Base-by-base conservation (phyloP, 148 eudicot species). In the Silene latifolia region DNA sequence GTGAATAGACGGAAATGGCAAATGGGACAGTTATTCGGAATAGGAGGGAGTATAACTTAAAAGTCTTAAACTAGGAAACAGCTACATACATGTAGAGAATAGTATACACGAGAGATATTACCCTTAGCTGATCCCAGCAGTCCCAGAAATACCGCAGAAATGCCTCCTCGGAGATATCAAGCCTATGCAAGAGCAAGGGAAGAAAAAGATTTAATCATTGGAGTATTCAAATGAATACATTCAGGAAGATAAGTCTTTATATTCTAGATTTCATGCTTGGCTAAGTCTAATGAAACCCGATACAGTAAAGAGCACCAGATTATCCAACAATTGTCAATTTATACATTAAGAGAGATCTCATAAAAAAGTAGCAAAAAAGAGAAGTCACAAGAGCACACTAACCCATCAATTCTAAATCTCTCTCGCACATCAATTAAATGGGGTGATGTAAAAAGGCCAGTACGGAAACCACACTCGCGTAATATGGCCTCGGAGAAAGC, bases 381-480 rank as follows among this genome's bases (percentile, higher is more conserved):
- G 24, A 46, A 64, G 75, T 47, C 27, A 42, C 39, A 53, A 42
- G 51, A 58, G 59, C 74, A 81, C 44, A 85, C 96, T 85, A 15
- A 93, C 98, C 98, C 98, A 80, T 93, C 85, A 13, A 93, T 77
- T 69, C 98, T 93, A 81, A 90, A 93, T 87, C 98, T 86, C 82
- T 93, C 98, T 84, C 90, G 85, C 83, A 90, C 93, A 75, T 93
- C 98, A 62, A 89, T 93, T 63, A 93, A 81, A 85, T 92, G 98
- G 58, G 98, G 98, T n/a, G 98, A 92, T 25, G 91, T 92, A 80
- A 92, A 92, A 69, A 92, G 90, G 77, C 98, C 98, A 81, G 98
- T 92, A 72, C 78, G 87, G 18, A 90, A 89, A 74, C 98, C 98
- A 86, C 93, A 83, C 74, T 92, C 91, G 56, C 91, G 88, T 79